Conservation (phyloP, 495 filamentous ascomycete genomes). For the Tetracladium setigerum region DNA sequence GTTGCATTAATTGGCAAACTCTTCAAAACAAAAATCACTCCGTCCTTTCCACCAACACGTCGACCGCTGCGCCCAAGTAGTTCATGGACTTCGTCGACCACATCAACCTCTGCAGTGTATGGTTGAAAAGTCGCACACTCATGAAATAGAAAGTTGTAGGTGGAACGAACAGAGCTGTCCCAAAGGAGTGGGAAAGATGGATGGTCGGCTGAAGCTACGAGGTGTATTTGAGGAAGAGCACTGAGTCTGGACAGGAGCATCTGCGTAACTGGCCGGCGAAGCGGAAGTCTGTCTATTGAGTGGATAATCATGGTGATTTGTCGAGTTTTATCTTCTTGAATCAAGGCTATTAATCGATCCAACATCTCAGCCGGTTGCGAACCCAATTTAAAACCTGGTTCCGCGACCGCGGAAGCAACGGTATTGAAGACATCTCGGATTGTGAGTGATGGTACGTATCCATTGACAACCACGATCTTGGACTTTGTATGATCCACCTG, state of each 20-base stretch:
- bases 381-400: conserved; percentile 39
- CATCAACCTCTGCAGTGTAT: conserved; percentile 60
- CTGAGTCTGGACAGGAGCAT: conserved; percentile 68
- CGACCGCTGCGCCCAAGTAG: conserved; percentile 79
- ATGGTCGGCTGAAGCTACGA: conserved; percentile 78
- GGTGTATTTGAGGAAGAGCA: conserved; percentile 61
- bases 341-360: conserved; percentile 50
- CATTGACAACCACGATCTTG: conserved; percentile 79
- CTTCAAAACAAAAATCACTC: conserved; percentile 83
- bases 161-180: conserved; percentile 71
- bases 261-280: conserved; percentile 65
- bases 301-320: conserved; percentile 68
- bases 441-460: conserved; percentile 69
- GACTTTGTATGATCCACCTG: conserved; percentile 25
- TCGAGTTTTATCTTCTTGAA: conserved; percentile 40
- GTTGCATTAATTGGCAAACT: conserved; percentile 88
- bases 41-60: conserved; percentile 80
- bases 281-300: conserved; percentile 71
- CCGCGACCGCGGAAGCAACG: conserved; percentile 57
- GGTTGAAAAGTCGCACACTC: conserved; percentile 86
- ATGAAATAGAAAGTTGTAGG: conserved; percentile 84
- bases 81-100: conserved; percentile 80
- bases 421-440: conserved; percentile 73
- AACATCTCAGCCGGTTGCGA: conserved; percentile 52
- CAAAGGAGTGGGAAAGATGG: conserved; percentile 83